Percentiles rank a stretch among this genome's conserved stretches.
These are phyloP conservation scores for Paramyrothecium roridum DNA, from an alignment of 2,329 filamentous ascomycete genomes.

Conservation along the genomic window DNA sequence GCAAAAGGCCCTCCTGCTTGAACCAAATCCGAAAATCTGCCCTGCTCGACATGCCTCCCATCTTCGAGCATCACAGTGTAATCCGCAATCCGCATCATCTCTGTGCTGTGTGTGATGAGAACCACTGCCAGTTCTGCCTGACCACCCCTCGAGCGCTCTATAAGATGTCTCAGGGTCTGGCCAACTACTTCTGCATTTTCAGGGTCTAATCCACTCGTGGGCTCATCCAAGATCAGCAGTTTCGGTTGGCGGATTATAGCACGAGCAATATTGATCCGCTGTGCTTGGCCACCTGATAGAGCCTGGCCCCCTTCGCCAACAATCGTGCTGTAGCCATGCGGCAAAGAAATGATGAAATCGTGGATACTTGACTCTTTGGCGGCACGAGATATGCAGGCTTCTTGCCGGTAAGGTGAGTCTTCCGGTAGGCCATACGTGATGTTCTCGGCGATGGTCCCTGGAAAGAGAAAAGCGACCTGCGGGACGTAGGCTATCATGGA, in stretches of 20 bases:
- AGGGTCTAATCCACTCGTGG: slow-evolving; percentile 75
- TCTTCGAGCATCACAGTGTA: slow-evolving; percentile 71
- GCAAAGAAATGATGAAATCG: slow-evolving; percentile 71
- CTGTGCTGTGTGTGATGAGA: slow-evolving; percentile 74
- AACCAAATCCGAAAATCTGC: slow-evolving; percentile 61
- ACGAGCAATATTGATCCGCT: slow-evolving; percentile 77
- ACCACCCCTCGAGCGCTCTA: slow-evolving; percentile 24
- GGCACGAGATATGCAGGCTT: slow-evolving; percentile 42
- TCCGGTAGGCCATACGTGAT: slow-evolving; percentile 73
- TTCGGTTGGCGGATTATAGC: slow-evolving; percentile 69
- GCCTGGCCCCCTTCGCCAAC: slow-evolving; percentile 74
- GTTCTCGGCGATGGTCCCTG: slow-evolving; percentile 72
- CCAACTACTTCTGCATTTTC: slow-evolving; percentile 64
- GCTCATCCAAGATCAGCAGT: slow-evolving; percentile 81
- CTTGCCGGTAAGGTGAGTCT: slow-evolving; percentile 45
- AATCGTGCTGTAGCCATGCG: slow-evolving; percentile 55
- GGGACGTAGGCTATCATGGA: slow-evolving; percentile 64
- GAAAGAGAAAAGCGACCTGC: slow-evolving; percentile 74
- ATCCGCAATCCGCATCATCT: slow-evolving; percentile 85
- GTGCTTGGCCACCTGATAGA: slow-evolving; percentile 78
- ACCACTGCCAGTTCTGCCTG: slow-evolving; percentile 61
- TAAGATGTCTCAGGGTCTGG: slow-evolving; percentile 55
- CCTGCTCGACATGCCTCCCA: slow-evolving; percentile 63
- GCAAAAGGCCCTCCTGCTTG: slow-evolving; percentile 41
- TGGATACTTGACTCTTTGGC: slow-evolving; percentile 65